Conservation (phyloP, 177 flowering plant species). For the Vitis hybrid region DNA sequence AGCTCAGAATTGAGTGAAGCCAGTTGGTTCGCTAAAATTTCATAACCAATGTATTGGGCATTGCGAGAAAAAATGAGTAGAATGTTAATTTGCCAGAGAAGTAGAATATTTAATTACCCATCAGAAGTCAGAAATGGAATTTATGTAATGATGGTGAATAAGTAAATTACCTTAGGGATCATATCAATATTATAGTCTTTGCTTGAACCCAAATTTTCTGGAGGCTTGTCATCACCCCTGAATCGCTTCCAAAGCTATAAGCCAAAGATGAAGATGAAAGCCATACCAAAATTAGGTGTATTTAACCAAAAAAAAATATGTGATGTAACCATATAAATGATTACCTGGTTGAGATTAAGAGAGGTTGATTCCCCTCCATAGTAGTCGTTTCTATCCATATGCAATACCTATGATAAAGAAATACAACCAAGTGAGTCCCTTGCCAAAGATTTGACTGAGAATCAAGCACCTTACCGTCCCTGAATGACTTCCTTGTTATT, state of each 20-base stretch:
- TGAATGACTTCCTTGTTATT: too few relatives aligned
- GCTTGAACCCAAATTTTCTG: slow-evolving; percentile 70
- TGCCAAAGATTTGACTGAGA: too few relatives aligned
- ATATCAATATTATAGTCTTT: slow-evolving; percentile 92
- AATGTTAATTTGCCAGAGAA: too few relatives aligned
- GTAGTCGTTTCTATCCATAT: slow-evolving; percentile 78
- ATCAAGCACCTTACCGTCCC: too few relatives aligned
- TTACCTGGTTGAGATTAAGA: slow-evolving; percentile 66
- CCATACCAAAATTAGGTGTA: too few relatives aligned
- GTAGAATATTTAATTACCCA: too few relatives aligned
- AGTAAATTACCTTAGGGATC: slow-evolving; percentile 73
- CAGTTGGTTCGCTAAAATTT: too few relatives aligned
- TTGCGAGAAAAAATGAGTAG: too few relatives aligned
- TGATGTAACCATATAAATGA: neutral
- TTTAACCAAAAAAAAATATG: too few relatives aligned
- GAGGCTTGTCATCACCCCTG: slow-evolving; percentile 62
- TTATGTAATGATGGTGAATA: neutral
- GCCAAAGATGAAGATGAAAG: neutral
- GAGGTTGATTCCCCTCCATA: slow-evolving; percentile 78
- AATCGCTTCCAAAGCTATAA: slow-evolving; percentile 88
- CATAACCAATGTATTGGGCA: too few relatives aligned
- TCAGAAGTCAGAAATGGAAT: neutral
- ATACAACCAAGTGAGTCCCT: neutral
- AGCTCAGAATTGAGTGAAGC: too few relatives aligned
- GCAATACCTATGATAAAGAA: slow-evolving; percentile 49